Evolutionary conservation across 352 stramenopile species (phyloP), one percentile per base, ranked within the genome.

Genomic region (Pythium pyrilobum): DNA sequence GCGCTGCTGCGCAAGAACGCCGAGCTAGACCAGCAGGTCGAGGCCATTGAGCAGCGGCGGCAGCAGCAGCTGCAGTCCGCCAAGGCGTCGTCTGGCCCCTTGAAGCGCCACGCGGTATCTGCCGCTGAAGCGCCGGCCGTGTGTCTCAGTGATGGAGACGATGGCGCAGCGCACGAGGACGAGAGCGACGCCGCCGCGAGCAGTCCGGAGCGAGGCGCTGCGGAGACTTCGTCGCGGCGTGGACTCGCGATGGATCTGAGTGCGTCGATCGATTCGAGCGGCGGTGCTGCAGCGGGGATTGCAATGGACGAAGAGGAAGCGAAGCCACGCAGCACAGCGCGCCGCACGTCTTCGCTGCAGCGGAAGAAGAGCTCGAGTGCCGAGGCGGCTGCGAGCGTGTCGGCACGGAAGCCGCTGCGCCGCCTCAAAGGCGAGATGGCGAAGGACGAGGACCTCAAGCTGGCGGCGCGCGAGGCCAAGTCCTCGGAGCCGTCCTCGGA

Each of bases 1-100:
- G 75, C 75, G 34, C 56, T 89, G 54, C 64, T 75, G 47, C 72
- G 66, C 46, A 71, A 87, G 41, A 89, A 89, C 27, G 71, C 75
- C 1, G 73, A 81, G 51, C 50, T 89, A 5, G 77, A 89, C 32
- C 69, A 85, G 39, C 67, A 77, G 27, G 77, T 89, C 1, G 75
- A 82, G 48, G 75, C 75, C 12, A 85, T 87, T 38, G 75, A 89
- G 42, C 71, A 82, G 33, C 73, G 50, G 4, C 69, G 69, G 12
- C 71, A 80, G 58, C 71, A 81, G 52, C 72, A 85, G 54, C 50
- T 75, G 6, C 52, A 54, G 34, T 24, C 24, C 12, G 37, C 27
- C 38, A 54, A 50, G 29, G 9, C 53, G 6, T 10, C 54, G 20
- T 29, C 38, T 10, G 21, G 20, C 1, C 23, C 42, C 31, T 5